Evolutionary conservation across 1,284 basidiomycete genomes (phyloP), one percentile per base, ranked within the genome.

Genomic region (Trametes pubescens): DNA sequence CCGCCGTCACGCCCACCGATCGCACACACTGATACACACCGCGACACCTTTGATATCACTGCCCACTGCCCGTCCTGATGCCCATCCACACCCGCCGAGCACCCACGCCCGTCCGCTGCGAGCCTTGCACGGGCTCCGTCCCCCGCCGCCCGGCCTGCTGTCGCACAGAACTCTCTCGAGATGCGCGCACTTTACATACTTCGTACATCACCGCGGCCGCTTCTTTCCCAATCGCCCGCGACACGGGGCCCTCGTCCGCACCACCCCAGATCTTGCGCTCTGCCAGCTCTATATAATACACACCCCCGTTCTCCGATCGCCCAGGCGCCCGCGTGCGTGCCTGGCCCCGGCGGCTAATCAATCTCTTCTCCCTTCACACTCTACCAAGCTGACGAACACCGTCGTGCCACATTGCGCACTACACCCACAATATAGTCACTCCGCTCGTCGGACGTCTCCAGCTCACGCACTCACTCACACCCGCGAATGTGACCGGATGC

Each of bases 261-360:
- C 64, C 40, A 68, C 67, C 67, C 67, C 64, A 66, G 62, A 68
- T 68, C 62, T 66, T 56, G 52, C 26, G 24, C 48, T 29, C 35
- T 53, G 56, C 40, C n/a, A 16, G 16, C 26, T 51, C 47, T 24
- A 43, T 38, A 52, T 22, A 24, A n/a, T 34, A 40, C 59, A 55
- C 59, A 61, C 66, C 59, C 64, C 51, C 60, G 59, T 68, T 68
- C 67, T 64, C 54, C 40, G 63, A 62, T 64, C 63, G 40, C 43
- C 16, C 58, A 51, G 38, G 21, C 51, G 62, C 53, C 60, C 37
- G 48, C 62, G 46, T 57, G 58, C 47, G 67, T 68, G 62, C 67
- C 67, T 68, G 61, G 54, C 51, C 24, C 56, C 51, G 40, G 32
- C 57, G 65, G 62, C 47, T 57, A 51, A 56, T 54, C 38, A 51